Conservation (phyloP, 768 basidiomycete genomes). For the Punctularia strigosozonata region DNA sequence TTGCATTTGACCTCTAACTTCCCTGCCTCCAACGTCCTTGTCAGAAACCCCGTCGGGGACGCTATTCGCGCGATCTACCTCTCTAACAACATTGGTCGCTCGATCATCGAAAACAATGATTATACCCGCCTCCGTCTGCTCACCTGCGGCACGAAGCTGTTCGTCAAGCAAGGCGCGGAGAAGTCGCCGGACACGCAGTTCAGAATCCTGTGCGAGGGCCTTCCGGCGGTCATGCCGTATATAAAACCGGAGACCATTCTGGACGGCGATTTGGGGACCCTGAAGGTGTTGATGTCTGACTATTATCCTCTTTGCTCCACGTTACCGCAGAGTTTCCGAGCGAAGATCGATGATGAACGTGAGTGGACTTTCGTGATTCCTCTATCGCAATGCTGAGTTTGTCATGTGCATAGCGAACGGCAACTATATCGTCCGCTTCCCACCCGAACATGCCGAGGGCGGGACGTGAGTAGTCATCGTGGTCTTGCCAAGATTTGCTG, state of each 20-base stretch:
- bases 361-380: slow-evolving; percentile 13
- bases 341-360: slow-evolving; percentile 43
- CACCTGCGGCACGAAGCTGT: slow-evolving; percentile 88
- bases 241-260: slow-evolving; percentile 55
- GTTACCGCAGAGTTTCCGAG: slow-evolving; percentile 50
- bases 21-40: slow-evolving; percentile 67
- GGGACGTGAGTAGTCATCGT: slow-evolving; percentile 33
- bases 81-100: slow-evolving; percentile 73
- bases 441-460: slow-evolving; percentile 37
- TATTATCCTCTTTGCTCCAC: slow-evolving; percentile 69
- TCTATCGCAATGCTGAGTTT: not conserved
- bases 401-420: slow-evolving; percentile 37
- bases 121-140: slow-evolving; percentile 78
- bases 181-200: slow-evolving; percentile 37
- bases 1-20: slow-evolving; percentile 62
- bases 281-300: slow-evolving; percentile 60
- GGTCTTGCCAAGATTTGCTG: not conserved
- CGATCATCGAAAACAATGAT: slow-evolving; percentile 71
- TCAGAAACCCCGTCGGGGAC: slow-evolving; percentile 71
- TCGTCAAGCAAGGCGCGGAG: slow-evolving; percentile 76
- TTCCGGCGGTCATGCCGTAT: slow-evolving; percentile 77
- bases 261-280: slow-evolving; percentile 36
- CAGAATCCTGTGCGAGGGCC: slow-evolving; percentile 74
- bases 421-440: slow-evolving; percentile 63
- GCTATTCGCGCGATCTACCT: slow-evolving; percentile 78